phyloP scores from a whole-genome alignment of 768 basidiomycete genomes.

The Russula dissimulans region DNA sequence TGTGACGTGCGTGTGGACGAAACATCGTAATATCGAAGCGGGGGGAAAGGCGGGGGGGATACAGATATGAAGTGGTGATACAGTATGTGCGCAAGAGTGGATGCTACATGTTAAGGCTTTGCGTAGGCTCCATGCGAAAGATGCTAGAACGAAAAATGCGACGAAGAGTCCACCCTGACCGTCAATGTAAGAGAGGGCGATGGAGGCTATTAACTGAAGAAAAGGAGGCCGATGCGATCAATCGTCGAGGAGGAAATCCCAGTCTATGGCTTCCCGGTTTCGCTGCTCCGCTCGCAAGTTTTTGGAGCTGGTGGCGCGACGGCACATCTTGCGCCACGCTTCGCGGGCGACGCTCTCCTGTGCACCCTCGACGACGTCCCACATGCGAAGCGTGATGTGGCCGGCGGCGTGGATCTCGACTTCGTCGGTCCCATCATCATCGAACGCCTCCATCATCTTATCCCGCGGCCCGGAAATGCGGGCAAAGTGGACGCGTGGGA shows the following conservation, averaged over 20 bases:
- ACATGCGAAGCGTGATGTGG: conserved; percentile 62
- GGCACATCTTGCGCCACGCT: conserved; percentile 33
- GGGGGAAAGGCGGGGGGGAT: neutral
- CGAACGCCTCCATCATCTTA: conserved; percentile 21
- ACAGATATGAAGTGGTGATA: conserved; percentile 9
- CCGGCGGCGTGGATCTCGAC: conserved; percentile 56
- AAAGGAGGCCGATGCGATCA: conserved; percentile 22
- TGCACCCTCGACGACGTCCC: conserved; percentile 59
- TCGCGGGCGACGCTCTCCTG: conserved; percentile 59
- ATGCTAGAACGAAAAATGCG: conserved; percentile 3
- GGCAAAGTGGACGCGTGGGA: conserved; percentile 27
- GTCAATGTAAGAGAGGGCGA: neutral
- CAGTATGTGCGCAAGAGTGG: conserved; percentile 1
- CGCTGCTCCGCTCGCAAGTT: conserved; percentile 28
- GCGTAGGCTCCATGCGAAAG: neutral
- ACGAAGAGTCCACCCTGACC: neutral
- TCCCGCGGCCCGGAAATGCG: conserved; percentile 21
- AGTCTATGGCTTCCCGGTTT: conserved; percentile 50
- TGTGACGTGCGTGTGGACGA: neutral
- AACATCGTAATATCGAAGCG: neutral
- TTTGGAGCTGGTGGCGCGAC: conserved; percentile 50
- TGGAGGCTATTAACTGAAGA: neutral
- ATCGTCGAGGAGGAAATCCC: conserved; percentile 74
- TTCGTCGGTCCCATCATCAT: conserved; percentile 36
- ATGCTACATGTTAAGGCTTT: conserved; percentile 9